Conservation (phyloP, 495 filamentous ascomycete genomes). For the Tuber indicum region DNA sequence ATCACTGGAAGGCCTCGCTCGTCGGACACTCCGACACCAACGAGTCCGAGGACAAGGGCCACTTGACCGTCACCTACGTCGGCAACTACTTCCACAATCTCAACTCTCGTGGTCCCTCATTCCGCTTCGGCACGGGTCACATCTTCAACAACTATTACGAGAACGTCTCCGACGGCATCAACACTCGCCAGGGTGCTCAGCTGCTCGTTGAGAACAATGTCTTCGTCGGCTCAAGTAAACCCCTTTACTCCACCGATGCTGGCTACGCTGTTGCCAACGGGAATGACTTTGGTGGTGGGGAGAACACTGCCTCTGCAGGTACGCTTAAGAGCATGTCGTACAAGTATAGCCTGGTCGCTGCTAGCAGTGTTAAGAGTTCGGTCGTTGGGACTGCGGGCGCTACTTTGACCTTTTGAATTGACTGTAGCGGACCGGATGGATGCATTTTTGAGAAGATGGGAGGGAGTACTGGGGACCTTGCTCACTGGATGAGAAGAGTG, state of each 20-base stretch:
- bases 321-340: slow-evolving; percentile 51
- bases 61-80: slow-evolving; percentile 56
- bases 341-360: slow-evolving; percentile 47
- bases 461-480: neutral
- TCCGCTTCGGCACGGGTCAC: slow-evolving; percentile 56
- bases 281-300: slow-evolving; percentile 54
- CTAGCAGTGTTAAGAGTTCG: slow-evolving; percentile 44
- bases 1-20: slow-evolving; percentile 61
- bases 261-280: slow-evolving; percentile 51
- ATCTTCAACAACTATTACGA: slow-evolving; percentile 34
- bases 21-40: slow-evolving; percentile 55
- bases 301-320: slow-evolving; percentile 48
- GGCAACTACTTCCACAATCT: slow-evolving; percentile 58
- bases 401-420: slow-evolving; percentile 47
- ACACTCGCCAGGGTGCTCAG: slow-evolving; percentile 60
- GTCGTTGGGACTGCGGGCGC: slow-evolving; percentile 53
- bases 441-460: neutral
- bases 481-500: neutral
- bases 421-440: neutral
- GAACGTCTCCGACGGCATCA: slow-evolving; percentile 53
- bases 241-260: slow-evolving; percentile 52
- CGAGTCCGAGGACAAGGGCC: slow-evolving; percentile 46
- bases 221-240: slow-evolving; percentile 48
- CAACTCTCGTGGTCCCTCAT: slow-evolving; percentile 54
- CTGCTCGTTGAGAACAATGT: slow-evolving; percentile 56